A percentile compares a stretch with the other conserved stretches of the same genome.
Evolutionary conservation across 179 eudicot species (phyloP).

Genomic region (Silene noctiflora): DNA sequence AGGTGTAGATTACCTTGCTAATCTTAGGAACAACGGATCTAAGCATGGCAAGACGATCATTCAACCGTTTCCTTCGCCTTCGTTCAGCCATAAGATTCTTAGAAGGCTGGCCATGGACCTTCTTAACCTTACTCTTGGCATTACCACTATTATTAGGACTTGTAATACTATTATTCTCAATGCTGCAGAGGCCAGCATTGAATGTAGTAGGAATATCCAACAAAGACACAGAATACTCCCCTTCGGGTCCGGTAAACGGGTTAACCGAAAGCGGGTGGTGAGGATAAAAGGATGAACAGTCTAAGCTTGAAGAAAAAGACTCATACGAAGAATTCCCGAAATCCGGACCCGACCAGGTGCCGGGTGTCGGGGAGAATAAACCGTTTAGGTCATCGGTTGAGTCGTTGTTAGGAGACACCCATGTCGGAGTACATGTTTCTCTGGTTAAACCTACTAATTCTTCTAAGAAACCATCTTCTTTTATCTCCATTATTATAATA

Average conservation of each 20-base stretch:
- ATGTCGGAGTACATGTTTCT: slow-evolving; percentile 38
- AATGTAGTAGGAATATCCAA: slow-evolving; percentile 20
- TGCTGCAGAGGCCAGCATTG: not conserved
- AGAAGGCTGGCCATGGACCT: slow-evolving; percentile 70
- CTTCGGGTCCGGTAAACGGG: slow-evolving; percentile 24
- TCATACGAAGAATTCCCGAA: slow-evolving; percentile 25
- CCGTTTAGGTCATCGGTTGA: slow-evolving; percentile 32
- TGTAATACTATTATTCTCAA: not conserved
- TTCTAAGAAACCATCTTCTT: slow-evolving; percentile 56
- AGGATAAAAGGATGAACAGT: slow-evolving; percentile 21
- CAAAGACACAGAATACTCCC: slow-evolving; percentile 29
- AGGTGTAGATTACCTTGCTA: slow-evolving; percentile 56
- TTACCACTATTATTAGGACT: not conserved
- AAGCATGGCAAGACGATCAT: slow-evolving; percentile 88
- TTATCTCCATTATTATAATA: slow-evolving; percentile 46
- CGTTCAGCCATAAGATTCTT: slow-evolving; percentile 96
- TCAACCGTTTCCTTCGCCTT: slow-evolving; percentile 69
- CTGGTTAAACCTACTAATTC: slow-evolving; percentile 47
- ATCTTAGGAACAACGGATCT: slow-evolving; percentile 98
- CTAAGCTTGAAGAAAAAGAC: slow-evolving; percentile 26
- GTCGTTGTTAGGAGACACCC: not conserved
- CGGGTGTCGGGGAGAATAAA: slow-evolving; percentile 30
- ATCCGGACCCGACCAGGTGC: not conserved
- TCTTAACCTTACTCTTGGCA: slow-evolving; percentile 35
- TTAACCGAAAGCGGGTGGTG: not conserved